Conservation (phyloP, 768 basidiomycete genomes). For the Cystobasidium ongulense region DNA sequence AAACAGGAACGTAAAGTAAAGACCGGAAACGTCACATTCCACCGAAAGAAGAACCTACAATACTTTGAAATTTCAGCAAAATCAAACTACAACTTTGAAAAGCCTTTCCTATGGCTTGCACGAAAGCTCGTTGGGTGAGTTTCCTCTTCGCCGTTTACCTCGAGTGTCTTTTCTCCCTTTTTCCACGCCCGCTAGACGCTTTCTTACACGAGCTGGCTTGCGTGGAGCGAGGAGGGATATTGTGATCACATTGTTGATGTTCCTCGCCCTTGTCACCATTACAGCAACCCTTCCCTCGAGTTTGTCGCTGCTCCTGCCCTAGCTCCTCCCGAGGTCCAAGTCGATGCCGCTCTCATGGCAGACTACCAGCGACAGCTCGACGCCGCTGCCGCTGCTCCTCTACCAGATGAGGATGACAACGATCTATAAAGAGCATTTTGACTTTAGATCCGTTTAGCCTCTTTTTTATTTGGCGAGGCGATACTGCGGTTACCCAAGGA, state of each 20-base stretch:
- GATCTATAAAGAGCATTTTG: constrained; percentile 45
- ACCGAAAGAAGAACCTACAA: constrained; percentile 99
- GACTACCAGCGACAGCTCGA: constrained; percentile 71
- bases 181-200: not conserved
- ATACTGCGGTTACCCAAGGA: too few relatives aligned
- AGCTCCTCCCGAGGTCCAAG: constrained; percentile 80
- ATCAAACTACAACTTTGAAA: constrained; percentile 99
- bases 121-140: constrained; percentile 92
- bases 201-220: too few relatives aligned
- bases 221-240: too few relatives aligned
- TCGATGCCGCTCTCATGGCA: constrained; percentile 69
- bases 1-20: constrained; percentile 96
- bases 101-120: constrained; percentile 98
- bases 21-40: constrained; percentile 96
- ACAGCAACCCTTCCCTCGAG: constrained; percentile 73
- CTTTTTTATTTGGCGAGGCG: not conserved
- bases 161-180: not conserved
- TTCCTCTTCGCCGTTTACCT: not conserved
- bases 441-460: not conserved
- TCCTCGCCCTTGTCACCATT: not conserved
- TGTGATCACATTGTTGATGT: not conserved
- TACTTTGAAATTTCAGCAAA: constrained; percentile 99
- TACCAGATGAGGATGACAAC: constrained; percentile 95
- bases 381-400: constrained; percentile 80
- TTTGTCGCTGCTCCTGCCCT: constrained; percentile 89